Base-by-base conservation (phyloP, 2,329 filamentous ascomycete species). In the Penicillium sumatraense region DNA sequence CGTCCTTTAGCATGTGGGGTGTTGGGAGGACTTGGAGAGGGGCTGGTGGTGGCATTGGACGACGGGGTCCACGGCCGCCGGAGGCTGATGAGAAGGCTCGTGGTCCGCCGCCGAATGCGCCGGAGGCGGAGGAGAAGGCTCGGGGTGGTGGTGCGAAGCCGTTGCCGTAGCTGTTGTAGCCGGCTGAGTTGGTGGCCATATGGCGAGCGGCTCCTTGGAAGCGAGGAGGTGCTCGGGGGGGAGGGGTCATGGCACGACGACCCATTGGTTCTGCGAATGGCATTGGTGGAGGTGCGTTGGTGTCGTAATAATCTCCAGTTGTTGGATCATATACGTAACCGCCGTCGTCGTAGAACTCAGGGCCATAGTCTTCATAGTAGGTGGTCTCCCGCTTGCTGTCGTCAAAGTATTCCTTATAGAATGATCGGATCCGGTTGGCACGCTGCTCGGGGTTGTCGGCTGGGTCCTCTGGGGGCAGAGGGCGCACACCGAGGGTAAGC, bases 321-420 rank as follows among this genome's bases (percentile, higher is more conserved):
- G 56, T 52, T 11, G 70, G 68, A 63, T 90, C 87, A 55, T 86
- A 89, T 69, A 83, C 66, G 40, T 71, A 78, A 21, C 85, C 83
- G 24, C 54, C 59, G 53, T 82, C 85, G 44, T 87, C 85, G 44
- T 87, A 80, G 69, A 89, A 91, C 60, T 86, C 84, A 18, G 84
- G 78, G 55, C 89, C 86, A 67, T 91, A 90, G 65, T 93, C 89
- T 66, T 93, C 89, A 59, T 90, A 88, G 73, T 93, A 90, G 36
- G 78, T 65, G 26, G 63, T 77, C 31, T 77, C 77, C 57, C 72
- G 64, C 70, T 86, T 90, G 56, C 81, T 86, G 38, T 97, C 93
- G 63, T 98, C 95, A 66, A 99, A 99, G 78, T 99, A 99, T 72
- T 99, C 95, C 79, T 97, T 97, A 81, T 99, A 99, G 80, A 99